Evolutionary conservation across 371 early-diverging fungal species (phyloP).

Genomic region (Nosema granulosis): DNA sequence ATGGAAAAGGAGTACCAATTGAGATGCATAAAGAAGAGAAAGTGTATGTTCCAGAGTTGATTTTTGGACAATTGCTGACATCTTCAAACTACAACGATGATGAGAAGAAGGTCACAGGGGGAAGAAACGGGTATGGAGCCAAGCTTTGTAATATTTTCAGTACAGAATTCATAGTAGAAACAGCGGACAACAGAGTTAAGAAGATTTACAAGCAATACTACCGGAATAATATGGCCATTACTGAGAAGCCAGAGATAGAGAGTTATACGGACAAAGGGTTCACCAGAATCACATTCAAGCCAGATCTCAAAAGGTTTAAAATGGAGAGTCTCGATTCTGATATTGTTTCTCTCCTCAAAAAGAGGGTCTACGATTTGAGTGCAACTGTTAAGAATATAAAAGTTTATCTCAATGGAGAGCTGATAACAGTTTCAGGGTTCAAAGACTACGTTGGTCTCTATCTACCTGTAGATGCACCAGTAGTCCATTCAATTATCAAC

Average conservation of each 20-base stretch:
- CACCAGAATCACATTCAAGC: constrained; percentile 81
- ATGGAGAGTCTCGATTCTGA: constrained; percentile 79
- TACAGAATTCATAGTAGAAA: constrained; percentile 89
- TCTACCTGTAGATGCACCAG: constrained; percentile 52
- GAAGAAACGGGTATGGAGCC: constrained; percentile 97
- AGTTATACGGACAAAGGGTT: constrained; percentile 57
- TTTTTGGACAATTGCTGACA: constrained; percentile 95
- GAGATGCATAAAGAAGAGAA: constrained; percentile 84
- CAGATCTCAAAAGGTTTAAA: constrained; percentile 84
- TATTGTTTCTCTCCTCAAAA: constrained; percentile 78
- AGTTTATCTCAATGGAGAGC: constrained; percentile 81
- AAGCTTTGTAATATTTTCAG: constrained; percentile 98
- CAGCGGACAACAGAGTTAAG: constrained; percentile 72
- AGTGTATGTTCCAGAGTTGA: constrained; percentile 94
- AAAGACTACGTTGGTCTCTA: constrained; percentile 84
- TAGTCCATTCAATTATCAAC: constrained; percentile 73
- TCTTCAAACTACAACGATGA: constrained; percentile 95
- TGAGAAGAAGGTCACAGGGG: constrained; percentile 95
- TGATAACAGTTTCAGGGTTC: constrained; percentile 78
- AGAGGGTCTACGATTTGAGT: constrained; percentile 92
- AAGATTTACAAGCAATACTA: constrained; percentile 71
- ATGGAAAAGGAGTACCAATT: constrained; percentile 93
- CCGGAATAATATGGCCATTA: constrained; percentile 63
- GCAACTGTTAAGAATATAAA: constrained; percentile 80
- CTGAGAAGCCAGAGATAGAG: constrained; percentile 58